phyloP scores from a whole-genome alignment of 768 basidiomycete genomes.

The Leccinum truebloodii region DNA sequence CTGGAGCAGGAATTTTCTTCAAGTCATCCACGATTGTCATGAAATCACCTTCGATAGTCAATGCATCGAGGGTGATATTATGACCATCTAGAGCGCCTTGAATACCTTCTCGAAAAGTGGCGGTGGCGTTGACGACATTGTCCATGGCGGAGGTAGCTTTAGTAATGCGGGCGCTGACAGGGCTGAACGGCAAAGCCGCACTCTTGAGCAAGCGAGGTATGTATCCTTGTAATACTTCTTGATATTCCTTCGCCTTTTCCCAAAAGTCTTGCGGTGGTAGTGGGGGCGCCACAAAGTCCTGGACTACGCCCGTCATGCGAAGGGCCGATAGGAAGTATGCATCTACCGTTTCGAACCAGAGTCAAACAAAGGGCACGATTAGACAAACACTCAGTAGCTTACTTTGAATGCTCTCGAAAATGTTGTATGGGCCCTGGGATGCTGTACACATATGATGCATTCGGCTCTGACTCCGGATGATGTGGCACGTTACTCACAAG shows the following conservation, averaged over 20 bases:
- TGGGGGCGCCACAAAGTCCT: neutral
- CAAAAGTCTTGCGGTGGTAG: conserved; percentile 8
- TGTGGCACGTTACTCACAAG: neutral
- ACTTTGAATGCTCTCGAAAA: conserved; percentile 6
- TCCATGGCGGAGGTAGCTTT: conserved; percentile 7
- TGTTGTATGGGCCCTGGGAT: neutral
- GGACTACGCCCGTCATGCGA: neutral
- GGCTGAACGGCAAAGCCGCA: conserved; percentile 1
- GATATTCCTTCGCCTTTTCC: conserved; percentile 10
- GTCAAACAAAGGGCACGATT: neutral
- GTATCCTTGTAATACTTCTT: conserved; percentile 2
- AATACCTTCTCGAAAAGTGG: conserved; percentile 14
- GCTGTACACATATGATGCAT: neutral
- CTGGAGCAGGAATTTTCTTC: neutral
- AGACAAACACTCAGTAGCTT: neutral
- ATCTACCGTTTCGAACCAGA: neutral
- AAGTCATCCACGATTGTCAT: conserved; percentile 3
- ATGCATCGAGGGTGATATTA: conserved; percentile 2
- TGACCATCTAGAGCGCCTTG: conserved; percentile 8
- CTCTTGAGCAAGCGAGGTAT: conserved; percentile 7
- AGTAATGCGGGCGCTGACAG: conserved; percentile 1
- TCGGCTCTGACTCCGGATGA: neutral
- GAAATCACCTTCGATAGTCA: conserved; percentile 13
- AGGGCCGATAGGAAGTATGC: neutral
- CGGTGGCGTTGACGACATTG: conserved; percentile 12